Conservation (phyloP, 148 eudicot species). For the Nepenthes gracilis region DNA sequence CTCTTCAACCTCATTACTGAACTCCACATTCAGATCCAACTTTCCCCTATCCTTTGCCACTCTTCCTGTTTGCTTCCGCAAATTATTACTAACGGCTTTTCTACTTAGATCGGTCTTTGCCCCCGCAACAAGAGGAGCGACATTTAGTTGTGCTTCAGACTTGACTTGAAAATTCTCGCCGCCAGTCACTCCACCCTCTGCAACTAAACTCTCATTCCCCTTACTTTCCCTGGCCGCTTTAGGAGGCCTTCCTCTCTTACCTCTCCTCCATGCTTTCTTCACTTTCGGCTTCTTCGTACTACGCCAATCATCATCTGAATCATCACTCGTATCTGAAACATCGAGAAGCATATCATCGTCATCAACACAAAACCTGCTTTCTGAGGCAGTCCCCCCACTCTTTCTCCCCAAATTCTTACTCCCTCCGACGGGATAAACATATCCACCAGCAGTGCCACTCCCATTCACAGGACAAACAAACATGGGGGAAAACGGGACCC, state of each 20-base stretch:
- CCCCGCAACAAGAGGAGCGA: conserved; percentile 11
- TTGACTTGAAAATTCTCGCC: conserved; percentile 10
- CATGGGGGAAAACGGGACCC: conserved; percentile 83
- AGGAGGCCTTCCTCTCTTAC: conserved; percentile 10
- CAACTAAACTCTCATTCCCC: conserved; percentile 4
- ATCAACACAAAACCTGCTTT: conserved; percentile 30
- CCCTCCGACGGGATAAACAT: conserved; percentile 10
- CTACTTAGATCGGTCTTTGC: conserved; percentile 16
- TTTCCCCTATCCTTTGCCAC: conserved; percentile 26
- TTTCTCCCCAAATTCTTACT: conserved; percentile 8
- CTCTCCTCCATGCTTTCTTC: conserved; percentile 16
- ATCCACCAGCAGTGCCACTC: conserved; percentile 12
- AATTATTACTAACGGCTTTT: conserved; percentile 12
- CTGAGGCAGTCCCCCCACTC: background rate
- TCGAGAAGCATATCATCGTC: conserved; percentile 33
- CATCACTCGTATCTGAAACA: conserved; percentile 40
- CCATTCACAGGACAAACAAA: conserved; percentile 30
- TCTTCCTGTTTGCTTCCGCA: conserved; percentile 40
- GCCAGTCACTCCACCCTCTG: conserved; percentile 8
- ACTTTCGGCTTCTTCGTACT: conserved; percentile 24
- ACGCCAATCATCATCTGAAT: conserved; percentile 61
- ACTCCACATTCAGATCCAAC: conserved; percentile 50
- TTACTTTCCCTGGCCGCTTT: conserved; percentile 5
- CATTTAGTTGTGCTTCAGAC: conserved; percentile 13
- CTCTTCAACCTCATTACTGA: conserved; percentile 41